Evolutionary conservation across 225 moss, liverwort and hornwort genomes (phyloP).

Genomic region (Asterella californica): DNA sequence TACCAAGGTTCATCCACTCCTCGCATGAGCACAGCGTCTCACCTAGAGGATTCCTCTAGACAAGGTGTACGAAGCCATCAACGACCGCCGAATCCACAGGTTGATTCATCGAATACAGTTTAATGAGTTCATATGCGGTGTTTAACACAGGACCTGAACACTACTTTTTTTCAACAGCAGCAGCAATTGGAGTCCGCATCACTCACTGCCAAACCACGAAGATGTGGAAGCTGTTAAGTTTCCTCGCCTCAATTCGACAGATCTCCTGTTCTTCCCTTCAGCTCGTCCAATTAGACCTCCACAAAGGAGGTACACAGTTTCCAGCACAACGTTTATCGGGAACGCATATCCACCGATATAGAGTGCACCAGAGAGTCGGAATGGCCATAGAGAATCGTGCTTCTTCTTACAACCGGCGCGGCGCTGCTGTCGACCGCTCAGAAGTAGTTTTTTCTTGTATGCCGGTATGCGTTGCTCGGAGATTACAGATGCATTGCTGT

Average conservation of each 20-base stretch:
- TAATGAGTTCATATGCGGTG: background rate
- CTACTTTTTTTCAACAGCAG: background rate
- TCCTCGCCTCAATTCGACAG: background rate
- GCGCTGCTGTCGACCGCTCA: background rate
- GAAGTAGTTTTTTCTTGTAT: too few relatives aligned
- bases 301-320: background rate
- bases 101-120: background rate
- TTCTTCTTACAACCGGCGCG: background rate
- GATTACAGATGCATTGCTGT: background rate
- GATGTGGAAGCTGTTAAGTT: background rate
- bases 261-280: background rate
- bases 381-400: too few relatives aligned
- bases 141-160: background rate
- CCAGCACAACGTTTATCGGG: background rate
- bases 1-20: constrained; percentile 16
- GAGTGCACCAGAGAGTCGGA: background rate
- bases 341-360: background rate
- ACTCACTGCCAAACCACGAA: background rate
- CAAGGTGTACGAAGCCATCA: background rate
- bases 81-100: background rate
- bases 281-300: background rate
- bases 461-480: too few relatives aligned
- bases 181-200: background rate
- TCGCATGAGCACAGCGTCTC: constrained; percentile 26
- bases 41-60: constrained; percentile 12